Conservation (phyloP, 108 stramenopile genomes). For the Cyclotella kingstonii region DNA sequence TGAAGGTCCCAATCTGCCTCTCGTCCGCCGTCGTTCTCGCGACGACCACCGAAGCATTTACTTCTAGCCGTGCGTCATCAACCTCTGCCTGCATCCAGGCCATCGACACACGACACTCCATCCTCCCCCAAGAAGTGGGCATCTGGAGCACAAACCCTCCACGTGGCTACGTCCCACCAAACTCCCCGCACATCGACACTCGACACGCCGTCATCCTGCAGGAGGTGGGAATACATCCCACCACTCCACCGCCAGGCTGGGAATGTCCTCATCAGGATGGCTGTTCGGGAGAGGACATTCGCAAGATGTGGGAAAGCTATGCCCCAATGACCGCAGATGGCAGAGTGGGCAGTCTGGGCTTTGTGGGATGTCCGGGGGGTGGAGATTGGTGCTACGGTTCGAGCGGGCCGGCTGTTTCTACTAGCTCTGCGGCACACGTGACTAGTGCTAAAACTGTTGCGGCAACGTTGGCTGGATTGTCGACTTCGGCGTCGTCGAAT, state of each 20-base stretch:
- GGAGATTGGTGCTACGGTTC: slow-evolving; percentile 31
- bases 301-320: slow-evolving; percentile 18
- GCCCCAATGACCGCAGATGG: slow-evolving; percentile 15
- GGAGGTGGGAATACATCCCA: slow-evolving; percentile 2
- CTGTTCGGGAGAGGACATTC: slow-evolving; percentile 17
- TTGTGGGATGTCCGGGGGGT: slow-evolving; percentile 30
- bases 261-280: slow-evolving; percentile 8
- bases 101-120: slow-evolving; percentile 23
- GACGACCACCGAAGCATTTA: slow-evolving; percentile 8
- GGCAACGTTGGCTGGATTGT: slow-evolving; percentile 26
- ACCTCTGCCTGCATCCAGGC: neutral
- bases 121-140: slow-evolving; percentile 23
- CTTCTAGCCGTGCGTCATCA: neutral
- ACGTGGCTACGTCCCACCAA: slow-evolving; percentile 6
- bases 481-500: neutral
- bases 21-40: slow-evolving; percentile 3
- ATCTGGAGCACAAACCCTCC: slow-evolving; percentile 5
- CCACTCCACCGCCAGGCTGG: slow-evolving; percentile 6
- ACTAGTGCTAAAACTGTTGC: slow-evolving; percentile 16
- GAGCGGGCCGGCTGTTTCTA: neutral
- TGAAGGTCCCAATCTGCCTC: slow-evolving; percentile 5
- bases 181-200: neutral
- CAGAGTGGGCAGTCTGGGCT: neutral
- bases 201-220: neutral
- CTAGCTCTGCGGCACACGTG: neutral